Percentiles rank a stretch among this genome's conserved stretches.
These are phyloP conservation scores for Phalaenopsis equestris DNA, from an alignment of 106 monocot genomes.

Conservation along the genomic window DNA sequence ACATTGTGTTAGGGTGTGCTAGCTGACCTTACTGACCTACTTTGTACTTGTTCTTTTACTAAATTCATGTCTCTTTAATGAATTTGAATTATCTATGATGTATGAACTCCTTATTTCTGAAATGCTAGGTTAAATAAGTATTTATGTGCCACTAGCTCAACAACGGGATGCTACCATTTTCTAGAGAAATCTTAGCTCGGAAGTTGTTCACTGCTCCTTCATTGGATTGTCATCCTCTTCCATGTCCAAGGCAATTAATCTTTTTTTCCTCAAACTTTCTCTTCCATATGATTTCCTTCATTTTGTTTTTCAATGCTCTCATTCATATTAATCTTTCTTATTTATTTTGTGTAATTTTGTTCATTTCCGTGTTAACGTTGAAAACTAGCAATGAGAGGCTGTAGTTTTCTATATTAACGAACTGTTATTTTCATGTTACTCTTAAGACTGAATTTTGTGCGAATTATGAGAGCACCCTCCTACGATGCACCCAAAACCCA, in stretches of 20 bases:
- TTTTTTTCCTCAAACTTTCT: neutral
- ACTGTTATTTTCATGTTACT: neutral
- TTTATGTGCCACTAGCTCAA: neutral
- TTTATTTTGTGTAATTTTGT: neutral
- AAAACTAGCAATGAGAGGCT: neutral
- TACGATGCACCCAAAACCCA: neutral
- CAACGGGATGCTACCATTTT: constrained; percentile 5
- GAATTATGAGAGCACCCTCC: neutral
- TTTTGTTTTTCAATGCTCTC: neutral
- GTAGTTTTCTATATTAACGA: neutral
- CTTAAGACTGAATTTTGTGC: neutral
- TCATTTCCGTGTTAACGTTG: neutral
- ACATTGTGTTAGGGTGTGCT: no score
- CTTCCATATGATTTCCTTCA: neutral
- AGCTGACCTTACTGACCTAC: no score
- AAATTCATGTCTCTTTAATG: no score
- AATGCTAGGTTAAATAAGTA: neutral
- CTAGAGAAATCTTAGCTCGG: neutral
- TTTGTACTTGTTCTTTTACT: no score
- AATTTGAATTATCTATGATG: no score
- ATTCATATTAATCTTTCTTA: neutral
- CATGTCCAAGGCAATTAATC: constrained; percentile 9
- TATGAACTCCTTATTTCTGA: neutral
- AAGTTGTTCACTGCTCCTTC: constrained; percentile 2
- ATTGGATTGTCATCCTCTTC: neutral